Evolutionary conservation across 2,329 filamentous ascomycete genomes (phyloP).

Genomic region (Periconia digitata): DNA sequence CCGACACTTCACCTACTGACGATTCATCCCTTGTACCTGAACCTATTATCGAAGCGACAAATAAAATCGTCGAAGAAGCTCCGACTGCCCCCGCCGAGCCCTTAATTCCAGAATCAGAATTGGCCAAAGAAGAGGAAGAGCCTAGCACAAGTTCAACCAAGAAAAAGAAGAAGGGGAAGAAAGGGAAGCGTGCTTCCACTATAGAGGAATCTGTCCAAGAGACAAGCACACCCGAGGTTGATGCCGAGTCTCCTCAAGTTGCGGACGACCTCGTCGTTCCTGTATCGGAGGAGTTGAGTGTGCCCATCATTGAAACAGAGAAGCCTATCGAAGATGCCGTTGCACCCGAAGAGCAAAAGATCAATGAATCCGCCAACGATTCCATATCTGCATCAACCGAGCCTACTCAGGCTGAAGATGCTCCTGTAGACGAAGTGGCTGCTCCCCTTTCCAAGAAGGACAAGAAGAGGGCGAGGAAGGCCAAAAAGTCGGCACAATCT

Average conservation of each 20-base stretch:
- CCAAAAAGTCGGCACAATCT: not conserved
- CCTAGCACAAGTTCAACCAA: constrained; percentile 13
- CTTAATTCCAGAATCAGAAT: not conserved
- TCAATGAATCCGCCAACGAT: constrained; percentile 1
- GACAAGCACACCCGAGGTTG: too few species aligned
- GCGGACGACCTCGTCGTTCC: constrained; percentile 1
- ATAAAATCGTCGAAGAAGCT: constrained; percentile 5
- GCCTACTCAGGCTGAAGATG: constrained; percentile 1
- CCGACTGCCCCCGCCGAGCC: not conserved
- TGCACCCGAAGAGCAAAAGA: constrained; percentile 5
- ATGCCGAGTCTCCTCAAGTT: too few species aligned
- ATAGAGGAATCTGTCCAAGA: constrained; percentile 15
- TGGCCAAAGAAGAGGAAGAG: constrained; percentile 7
- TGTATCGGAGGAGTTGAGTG: not conserved
- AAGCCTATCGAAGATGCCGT: not conserved
- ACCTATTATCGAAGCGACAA: not conserved
- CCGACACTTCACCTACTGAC: not conserved
- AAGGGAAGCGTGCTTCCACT: constrained; percentile 19
- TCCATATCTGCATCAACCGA: not conserved
- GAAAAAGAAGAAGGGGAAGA: constrained; percentile 30
- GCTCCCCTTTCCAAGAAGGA: constrained; percentile 14
- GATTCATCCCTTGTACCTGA: not conserved
- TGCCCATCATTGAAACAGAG: not conserved
- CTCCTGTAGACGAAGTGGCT: constrained; percentile 7
- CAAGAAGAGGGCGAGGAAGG: constrained; percentile 22